Conservation (phyloP, 495 filamentous ascomycete species). For the Cercophora newfieldiana region DNA sequence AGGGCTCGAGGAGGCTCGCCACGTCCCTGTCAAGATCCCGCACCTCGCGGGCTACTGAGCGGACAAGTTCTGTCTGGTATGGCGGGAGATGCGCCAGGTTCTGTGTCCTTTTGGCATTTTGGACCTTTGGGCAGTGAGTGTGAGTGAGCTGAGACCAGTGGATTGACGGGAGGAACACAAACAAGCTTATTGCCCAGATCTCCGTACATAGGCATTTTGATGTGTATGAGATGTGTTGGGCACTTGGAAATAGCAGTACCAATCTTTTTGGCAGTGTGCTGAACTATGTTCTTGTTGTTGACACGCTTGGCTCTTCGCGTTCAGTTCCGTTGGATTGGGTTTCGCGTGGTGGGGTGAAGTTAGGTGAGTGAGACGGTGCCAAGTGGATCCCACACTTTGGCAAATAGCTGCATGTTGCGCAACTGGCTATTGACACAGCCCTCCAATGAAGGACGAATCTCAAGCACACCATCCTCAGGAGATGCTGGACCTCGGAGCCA, state of each 20-base stretch:
- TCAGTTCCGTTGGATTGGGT: background rate
- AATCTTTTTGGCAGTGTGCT: background rate
- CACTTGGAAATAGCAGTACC: background rate
- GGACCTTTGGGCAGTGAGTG: conserved; percentile 62
- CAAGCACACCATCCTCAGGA: too few species aligned
- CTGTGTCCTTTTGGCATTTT: conserved; percentile 96
- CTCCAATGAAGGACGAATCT: too few species aligned
- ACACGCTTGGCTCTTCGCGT: background rate
- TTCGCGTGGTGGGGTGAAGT: background rate
- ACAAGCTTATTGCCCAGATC: conserved; percentile 86
- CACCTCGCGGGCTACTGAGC: conserved; percentile 84
- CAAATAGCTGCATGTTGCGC: background rate
- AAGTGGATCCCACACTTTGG: background rate
- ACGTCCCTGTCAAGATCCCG: conserved; percentile 92
- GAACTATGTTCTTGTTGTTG: background rate
- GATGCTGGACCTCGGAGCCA: too few species aligned
- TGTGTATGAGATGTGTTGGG: background rate
- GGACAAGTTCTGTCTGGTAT: conserved; percentile 91
- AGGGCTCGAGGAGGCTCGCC: conserved; percentile 74
- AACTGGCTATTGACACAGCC: too few species aligned
- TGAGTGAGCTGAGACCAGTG: conserved; percentile 16
- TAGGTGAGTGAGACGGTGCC: background rate
- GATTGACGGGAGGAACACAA: conserved; percentile 25
- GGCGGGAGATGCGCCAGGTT: conserved; percentile 83
- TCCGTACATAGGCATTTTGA: conserved; percentile 72